phyloP scores from a whole-genome alignment of 2,329 filamentous ascomycete genomes.

The Metarhizium album region DNA sequence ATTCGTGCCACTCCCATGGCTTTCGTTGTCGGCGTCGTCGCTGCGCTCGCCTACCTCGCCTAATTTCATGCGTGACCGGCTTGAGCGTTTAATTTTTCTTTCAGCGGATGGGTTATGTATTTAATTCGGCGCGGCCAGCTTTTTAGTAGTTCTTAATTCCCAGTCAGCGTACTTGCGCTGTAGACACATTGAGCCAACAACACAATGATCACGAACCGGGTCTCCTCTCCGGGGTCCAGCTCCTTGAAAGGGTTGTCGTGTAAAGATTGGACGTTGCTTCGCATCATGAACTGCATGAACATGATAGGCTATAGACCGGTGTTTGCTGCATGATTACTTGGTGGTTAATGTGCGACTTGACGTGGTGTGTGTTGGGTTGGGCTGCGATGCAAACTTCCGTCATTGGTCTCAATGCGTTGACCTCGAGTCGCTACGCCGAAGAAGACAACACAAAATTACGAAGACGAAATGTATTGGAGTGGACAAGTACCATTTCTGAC shows the following conservation, averaged over 20 bases:
- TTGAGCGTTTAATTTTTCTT: background rate
- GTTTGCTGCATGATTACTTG: background rate
- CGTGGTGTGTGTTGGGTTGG: background rate
- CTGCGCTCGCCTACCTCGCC: slow-evolving; percentile 23
- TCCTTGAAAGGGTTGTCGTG: no score
- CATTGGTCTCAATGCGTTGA: background rate
- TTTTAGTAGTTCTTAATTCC: background rate
- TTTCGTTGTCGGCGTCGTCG: slow-evolving; percentile 22
- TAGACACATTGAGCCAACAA: no score
- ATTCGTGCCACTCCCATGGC: slow-evolving; percentile 20
- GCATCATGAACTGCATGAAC: background rate
- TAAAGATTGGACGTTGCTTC: background rate
- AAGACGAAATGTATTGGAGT: background rate
- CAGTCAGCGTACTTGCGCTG: background rate
- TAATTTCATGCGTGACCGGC: slow-evolving; percentile 9
- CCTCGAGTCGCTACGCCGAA: background rate
- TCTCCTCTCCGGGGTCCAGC: no score
- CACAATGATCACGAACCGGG: no score
- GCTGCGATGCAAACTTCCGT: background rate
- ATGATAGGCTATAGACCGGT: background rate
- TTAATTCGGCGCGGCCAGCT: background rate
- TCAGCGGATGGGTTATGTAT: background rate
- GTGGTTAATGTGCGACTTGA: background rate
- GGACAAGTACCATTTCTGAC: background rate
- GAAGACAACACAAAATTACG: background rate